Evolutionary conservation across 2,329 filamentous ascomycete genomes (phyloP).

Genomic region (Lomentospora prolificans): DNA sequence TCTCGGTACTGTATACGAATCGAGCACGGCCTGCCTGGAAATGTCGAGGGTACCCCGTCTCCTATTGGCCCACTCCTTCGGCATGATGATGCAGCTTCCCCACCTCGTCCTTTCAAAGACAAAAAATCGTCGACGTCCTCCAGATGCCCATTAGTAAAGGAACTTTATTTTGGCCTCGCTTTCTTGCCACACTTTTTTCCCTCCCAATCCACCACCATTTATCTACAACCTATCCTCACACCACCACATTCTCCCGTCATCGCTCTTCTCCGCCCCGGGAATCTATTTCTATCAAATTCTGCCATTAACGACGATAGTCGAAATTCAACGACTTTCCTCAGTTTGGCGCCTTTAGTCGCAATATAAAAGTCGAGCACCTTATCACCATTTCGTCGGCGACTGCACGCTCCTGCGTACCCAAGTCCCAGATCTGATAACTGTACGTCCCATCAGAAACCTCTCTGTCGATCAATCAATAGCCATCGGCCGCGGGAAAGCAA

Average conservation of each 20-base stretch:
- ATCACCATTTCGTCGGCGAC: not conserved
- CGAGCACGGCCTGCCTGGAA: not conserved
- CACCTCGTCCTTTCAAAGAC: not conserved
- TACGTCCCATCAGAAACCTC: not conserved
- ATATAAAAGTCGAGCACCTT: not conserved
- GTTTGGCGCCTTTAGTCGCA: not conserved
- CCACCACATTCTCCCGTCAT: not conserved
- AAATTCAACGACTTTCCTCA: not conserved
- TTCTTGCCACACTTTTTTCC: slow-evolving; percentile 6
- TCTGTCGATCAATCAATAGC: not conserved
- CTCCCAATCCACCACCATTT: not conserved
- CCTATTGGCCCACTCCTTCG: slow-evolving; percentile 1
- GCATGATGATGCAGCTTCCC: slow-evolving; percentile 7
- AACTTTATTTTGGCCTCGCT: not conserved
- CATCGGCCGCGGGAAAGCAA: too few relatives aligned
- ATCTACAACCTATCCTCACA: not conserved
- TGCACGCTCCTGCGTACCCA: not conserved
- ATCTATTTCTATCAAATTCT: not conserved
- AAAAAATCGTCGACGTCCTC: slow-evolving; percentile 6
- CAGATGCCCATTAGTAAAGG: slow-evolving; percentile 3
- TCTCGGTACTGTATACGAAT: not conserved
- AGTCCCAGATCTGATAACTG: not conserved
- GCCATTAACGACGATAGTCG: not conserved
- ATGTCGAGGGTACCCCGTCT: not conserved
- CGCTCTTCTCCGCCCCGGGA: not conserved